A percentile compares a stretch with the other conserved stretches of the same genome.
These are phyloP conservation scores for Leccinum fallax DNA, from an alignment of 1,284 basidiomycete species.

Conservation along the genomic window DNA sequence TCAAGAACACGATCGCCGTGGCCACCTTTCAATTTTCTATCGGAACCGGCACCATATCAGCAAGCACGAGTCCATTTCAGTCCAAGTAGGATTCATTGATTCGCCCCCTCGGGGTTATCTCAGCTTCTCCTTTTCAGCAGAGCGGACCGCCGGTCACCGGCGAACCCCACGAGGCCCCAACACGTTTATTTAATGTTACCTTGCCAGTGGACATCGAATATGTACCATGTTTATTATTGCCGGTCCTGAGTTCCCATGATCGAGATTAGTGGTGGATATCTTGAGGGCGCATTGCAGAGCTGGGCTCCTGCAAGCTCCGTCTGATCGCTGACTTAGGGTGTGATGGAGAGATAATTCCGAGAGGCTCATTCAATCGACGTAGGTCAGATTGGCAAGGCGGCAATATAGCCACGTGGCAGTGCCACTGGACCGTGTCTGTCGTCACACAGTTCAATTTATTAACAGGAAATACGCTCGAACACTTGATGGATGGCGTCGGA, in stretches of 20 bases:
- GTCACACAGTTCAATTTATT: slow-evolving; percentile 1
- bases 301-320: slow-evolving; percentile 1
- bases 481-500: slow-evolving; percentile 9
- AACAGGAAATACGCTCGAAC: not conserved
- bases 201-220: slow-evolving; percentile 19
- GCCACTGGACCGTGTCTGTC: not conserved
- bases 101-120: slow-evolving; percentile 36
- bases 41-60: slow-evolving; percentile 36
- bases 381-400: slow-evolving; percentile 4
- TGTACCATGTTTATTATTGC: slow-evolving; percentile 14
- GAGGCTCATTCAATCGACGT: slow-evolving; percentile 7
- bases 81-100: slow-evolving; percentile 33
- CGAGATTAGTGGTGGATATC: slow-evolving; percentile 18
- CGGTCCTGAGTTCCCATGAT: slow-evolving; percentile 22
- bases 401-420: slow-evolving; percentile 9
- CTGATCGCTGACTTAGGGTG: slow-evolving; percentile 4
- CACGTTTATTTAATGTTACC: slow-evolving; percentile 39
- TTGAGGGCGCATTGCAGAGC: not conserved
- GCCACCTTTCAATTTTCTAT: slow-evolving; percentile 33
- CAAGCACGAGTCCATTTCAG: slow-evolving; percentile 28
- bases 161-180: slow-evolving; percentile 34
- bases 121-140: slow-evolving; percentile 17
- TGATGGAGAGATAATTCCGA: slow-evolving; percentile 12
- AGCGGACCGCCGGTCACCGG: slow-evolving; percentile 24
- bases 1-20: slow-evolving; percentile 35